These are phyloP conservation scores for Sclerotinia subarctica DNA, from an alignment of 2,329 filamentous ascomycete species.

Conservation along the genomic window DNA sequence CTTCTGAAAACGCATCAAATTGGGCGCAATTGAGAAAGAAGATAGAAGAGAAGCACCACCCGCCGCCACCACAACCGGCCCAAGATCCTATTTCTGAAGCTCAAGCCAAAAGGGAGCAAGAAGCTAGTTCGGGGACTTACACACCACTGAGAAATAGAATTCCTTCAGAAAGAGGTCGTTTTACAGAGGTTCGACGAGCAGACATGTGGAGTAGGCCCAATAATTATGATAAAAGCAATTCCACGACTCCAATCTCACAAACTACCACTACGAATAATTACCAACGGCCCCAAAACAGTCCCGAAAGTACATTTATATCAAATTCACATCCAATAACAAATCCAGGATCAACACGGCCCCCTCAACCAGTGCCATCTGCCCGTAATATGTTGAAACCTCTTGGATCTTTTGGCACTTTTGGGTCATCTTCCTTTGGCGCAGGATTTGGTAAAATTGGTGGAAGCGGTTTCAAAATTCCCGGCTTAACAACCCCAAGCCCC, in stretches of 20 bases:
- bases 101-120: conserved; percentile 32
- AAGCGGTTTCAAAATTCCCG: conserved; percentile 7
- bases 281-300: not conserved
- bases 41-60: conserved; percentile 11
- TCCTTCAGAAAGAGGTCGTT: conserved; percentile 1
- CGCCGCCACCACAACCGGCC: not conserved
- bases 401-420: not conserved
- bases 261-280: not conserved
- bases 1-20: not conserved
- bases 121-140: conserved; percentile 30
- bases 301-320: not conserved
- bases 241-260: not conserved
- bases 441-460: not conserved
- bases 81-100: conserved; percentile 25
- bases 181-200: not conserved
- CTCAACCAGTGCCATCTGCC: not conserved
- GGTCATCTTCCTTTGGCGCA: not conserved
- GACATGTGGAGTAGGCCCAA: conserved; percentile 16
- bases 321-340: not conserved
- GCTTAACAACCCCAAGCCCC: not conserved
- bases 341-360: not conserved
- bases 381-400: not conserved
- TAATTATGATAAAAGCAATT: not conserved
- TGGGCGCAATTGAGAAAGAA: conserved; percentile 29
- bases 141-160: conserved; percentile 27